Base-by-base conservation (phyloP, 257 asterid species). In the Solanum corneliomulleri region DNA sequence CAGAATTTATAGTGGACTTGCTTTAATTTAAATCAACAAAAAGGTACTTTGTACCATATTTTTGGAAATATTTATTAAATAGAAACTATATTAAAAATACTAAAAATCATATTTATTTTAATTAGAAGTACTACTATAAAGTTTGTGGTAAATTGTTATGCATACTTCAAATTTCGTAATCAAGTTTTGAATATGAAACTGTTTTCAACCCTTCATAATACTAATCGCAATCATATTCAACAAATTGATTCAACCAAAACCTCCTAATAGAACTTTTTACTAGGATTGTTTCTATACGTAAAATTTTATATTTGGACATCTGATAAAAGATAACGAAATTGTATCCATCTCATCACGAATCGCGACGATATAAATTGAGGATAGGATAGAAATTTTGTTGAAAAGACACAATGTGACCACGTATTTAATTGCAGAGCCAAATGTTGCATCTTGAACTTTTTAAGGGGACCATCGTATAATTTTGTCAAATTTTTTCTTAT, bases 121-220 rank as follows among this genome's bases (percentile, higher is more conserved):
- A 27, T 25, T 27, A 66, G 21, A 27, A 66, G 20, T 66, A 66
- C 20, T 66, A 11, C 4, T 25, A 13, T 9, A 25, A 66, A 66
- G 70, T 10, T 60, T 4, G 31, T 62, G 3, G 31, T 11, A n/a
- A 11, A 66, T 11, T 66, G 21, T 25, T 27, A 27, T 3, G 1
- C 8, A 0, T 3, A 6, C 2, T 11, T 25, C 0, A 14, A 4
- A 29, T 29, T 29, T 69, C 0, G 1, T 31, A 2, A 31, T 3
- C 1, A 3, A 70, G 2, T 2, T 0, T 8, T 31, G 13, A 8
- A 3, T 68, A 68, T 27, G 9, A 14, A 13, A 6, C 35, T 33
- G 5, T 33, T 33, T 33, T 29, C 10, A 62, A 23, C 3, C 2
- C 7, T 13, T 8, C 23, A 4, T 23, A 60, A 10, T 20, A 20